Conservation (phyloP, 306 rosid species). For the Clitoria ternatea region DNA sequence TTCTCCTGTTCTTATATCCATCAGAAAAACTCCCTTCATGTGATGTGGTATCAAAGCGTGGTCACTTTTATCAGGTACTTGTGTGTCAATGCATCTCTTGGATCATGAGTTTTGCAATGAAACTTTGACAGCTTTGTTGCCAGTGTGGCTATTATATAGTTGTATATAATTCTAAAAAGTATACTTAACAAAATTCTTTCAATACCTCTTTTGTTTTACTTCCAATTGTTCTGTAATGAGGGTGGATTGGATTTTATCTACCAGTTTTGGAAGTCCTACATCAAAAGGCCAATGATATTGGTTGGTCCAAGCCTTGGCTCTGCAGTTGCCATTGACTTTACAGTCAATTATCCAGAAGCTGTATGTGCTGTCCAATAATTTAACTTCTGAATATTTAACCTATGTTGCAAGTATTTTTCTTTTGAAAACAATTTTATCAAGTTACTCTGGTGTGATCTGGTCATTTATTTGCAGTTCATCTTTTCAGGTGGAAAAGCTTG, state of each 20-base stretch:
- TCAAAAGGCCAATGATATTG: conserved; percentile 63
- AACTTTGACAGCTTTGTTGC: neutral
- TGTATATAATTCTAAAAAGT: neutral
- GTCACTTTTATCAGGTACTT: conserved; percentile 64
- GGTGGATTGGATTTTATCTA: conserved; percentile 9
- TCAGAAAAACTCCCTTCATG: conserved; percentile 60
- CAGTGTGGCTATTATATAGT: neutral
- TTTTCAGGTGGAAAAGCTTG: conserved; percentile 74
- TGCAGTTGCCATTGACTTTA: conserved; percentile 83
- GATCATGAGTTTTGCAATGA: neutral
- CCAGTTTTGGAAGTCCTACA: conserved; percentile 76
- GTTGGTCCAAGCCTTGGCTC: conserved; percentile 93
- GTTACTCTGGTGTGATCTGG: neutral
- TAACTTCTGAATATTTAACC: neutral
- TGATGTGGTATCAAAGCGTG: conserved; percentile 60
- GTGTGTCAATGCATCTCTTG: neutral
- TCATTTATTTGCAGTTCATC: conserved; percentile 14
- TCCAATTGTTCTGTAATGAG: neutral
- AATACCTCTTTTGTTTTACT: neutral
- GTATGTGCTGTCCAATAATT: conserved; percentile 38
- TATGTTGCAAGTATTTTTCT: neutral
- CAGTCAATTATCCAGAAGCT: conserved; percentile 72
- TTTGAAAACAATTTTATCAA: neutral
- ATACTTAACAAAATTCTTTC: neutral
- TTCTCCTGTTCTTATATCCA: conserved; percentile 4